These are phyloP conservation scores for Calonectria crousiana DNA, from an alignment of 2,329 filamentous ascomycete genomes.

Conservation along the genomic window DNA sequence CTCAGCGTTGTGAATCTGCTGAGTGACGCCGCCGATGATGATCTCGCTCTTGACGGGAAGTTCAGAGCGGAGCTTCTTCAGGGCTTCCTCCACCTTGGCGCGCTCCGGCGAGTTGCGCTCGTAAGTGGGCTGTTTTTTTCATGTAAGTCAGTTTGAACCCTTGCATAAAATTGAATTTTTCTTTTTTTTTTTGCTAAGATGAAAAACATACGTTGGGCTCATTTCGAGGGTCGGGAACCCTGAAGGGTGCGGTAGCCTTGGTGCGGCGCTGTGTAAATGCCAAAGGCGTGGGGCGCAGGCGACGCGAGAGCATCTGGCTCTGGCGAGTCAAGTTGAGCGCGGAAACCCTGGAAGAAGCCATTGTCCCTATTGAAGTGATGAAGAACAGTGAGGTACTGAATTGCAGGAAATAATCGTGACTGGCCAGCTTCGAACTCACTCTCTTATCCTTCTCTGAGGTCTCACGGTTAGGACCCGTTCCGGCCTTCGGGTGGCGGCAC, in stretches of 20 bases:
- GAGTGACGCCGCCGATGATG: conserved; percentile 46
- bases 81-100: conserved; percentile 44
- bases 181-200: neutral
- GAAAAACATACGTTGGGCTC: conserved; percentile 47
- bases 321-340: conserved; percentile 34
- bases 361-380: conserved; percentile 26
- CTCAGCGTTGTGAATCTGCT: conserved; percentile 41
- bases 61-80: conserved; percentile 45
- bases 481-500: conserved; percentile 18
- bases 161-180: neutral
- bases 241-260: conserved; percentile 47
- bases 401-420: neutral
- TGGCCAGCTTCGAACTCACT: conserved; percentile 21
- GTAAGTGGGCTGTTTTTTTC: conserved; percentile 43
- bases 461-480: conserved; percentile 6
- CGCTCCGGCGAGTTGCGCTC: conserved; percentile 47
- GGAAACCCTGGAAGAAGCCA: conserved; percentile 33
- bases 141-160: neutral
- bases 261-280: conserved; percentile 38
- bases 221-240: conserved; percentile 47
- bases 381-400: neutral
- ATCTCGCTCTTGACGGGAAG: conserved; percentile 49
- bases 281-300: conserved; percentile 25
- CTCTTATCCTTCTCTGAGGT: conserved; percentile 35
- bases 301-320: conserved; percentile 30